Evolutionary conservation across 2,329 filamentous ascomycete species (phyloP).

Genomic region (Knufia petricola): DNA sequence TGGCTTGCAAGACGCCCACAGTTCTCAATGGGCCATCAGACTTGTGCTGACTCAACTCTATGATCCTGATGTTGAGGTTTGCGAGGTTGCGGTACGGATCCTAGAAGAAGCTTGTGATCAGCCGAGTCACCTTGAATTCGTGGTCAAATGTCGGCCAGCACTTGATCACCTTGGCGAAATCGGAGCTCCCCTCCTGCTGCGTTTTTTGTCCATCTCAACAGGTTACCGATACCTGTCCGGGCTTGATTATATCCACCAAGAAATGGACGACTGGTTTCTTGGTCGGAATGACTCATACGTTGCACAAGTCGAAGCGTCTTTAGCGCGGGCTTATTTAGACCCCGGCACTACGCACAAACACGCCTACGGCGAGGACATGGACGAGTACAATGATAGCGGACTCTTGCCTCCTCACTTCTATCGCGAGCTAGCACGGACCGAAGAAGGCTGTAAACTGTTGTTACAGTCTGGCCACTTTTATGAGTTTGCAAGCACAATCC

Average conservation of each 20-base stretch:
- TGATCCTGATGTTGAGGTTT: conserved; percentile 93
- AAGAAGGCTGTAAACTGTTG: conserved; percentile 82
- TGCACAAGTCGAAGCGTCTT: conserved; percentile 83
- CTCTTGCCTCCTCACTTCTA: conserved; percentile 95
- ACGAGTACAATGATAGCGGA: conserved; percentile 47
- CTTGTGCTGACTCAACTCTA: conserved; percentile 97
- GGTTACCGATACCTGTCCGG: conserved; percentile 97
- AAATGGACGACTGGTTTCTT: conserved; percentile 99
- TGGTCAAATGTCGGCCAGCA: conserved; percentile 89
- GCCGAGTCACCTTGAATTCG: conserved; percentile 82
- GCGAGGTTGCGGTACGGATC: conserved; percentile 91
- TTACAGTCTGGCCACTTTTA: conserved; percentile 92
- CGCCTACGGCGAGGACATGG: conserved; percentile 42
- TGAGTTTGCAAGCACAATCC: conserved; percentile 82
- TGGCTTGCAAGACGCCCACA: conserved; percentile 38
- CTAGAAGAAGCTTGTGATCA: conserved; percentile 95
- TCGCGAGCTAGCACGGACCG: conserved; percentile 81
- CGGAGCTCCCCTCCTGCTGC: conserved; percentile 79
- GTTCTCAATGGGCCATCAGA: conserved; percentile 92
- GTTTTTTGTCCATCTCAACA: conserved; percentile 90
- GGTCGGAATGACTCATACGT: conserved; percentile 97
- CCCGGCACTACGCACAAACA: conserved; percentile 35
- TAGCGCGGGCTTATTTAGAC: conserved; percentile 68
- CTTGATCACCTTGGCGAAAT: conserved; percentile 95
- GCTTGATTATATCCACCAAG: conserved; percentile 95